Evolutionary conservation across 495 filamentous ascomycete species (phyloP), one percentile per base, ranked within the genome.

Genomic region (Annulohypoxylon nitens): DNA sequence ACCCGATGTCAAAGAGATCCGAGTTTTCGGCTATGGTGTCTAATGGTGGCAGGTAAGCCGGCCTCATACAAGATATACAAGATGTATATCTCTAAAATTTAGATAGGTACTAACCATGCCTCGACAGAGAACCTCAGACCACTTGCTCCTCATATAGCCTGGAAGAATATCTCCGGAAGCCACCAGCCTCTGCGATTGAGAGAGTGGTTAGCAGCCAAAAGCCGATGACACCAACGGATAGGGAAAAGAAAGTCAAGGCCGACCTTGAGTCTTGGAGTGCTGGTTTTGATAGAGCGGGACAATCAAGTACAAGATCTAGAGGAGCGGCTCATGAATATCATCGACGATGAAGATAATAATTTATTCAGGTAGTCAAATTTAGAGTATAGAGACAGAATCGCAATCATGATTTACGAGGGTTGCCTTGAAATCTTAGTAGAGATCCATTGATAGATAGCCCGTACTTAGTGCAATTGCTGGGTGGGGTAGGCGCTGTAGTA

Each of bases 101-200:
- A 23, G 20, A 1, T 58, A 30, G 20, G 20, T 58, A 30, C 61
- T 70, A 36, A 70, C 26, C 23, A 23, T 34, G 36, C n/a, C 33
- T 39, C 6, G 14, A 55, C n/a, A 75, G 72, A 23, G 34, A 5
- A 14, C 26, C 25, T 33, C 45, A 50, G 26, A 45, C 57, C 30
- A 45, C 50, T 9, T 18, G 39, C 23, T 4, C 47, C 6, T 75
- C 72, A 26, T 70, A 71, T 20, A 70, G 20, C 59, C 26, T 75
- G 12, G 50, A 68, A 20, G 53, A 36, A 20, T 75, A 75, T 54
- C 59, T 75, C 55, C 67, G 16, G 50, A 67, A 67, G n/a, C 63
- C 67, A 57, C 72, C 72, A 16, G 39, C 51, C 10, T 75, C 67
- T 33, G 53, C 33, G 7, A 67, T 53, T 3, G 72, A 75, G 25